Base-by-base conservation (phyloP, 2,329 filamentous ascomycete genomes). In the Calonectria honghensis region DNA sequence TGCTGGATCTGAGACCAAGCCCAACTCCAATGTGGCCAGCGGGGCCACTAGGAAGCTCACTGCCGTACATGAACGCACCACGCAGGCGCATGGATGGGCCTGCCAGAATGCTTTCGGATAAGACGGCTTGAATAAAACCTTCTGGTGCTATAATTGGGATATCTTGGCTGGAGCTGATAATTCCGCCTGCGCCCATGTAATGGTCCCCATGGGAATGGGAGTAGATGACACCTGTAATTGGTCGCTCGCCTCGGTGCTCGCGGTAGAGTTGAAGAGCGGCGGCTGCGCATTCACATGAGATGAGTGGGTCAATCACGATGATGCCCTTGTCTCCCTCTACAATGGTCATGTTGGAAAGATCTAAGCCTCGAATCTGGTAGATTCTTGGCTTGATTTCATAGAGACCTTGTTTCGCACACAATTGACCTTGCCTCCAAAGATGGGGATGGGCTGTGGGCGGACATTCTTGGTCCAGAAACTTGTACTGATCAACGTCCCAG, bases 31-130 rank as follows among this genome's bases (percentile, higher is more conserved):
- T 83, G 45, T 87, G 84, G 0, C 82, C 85, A 0, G 65, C 70
- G 0, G 85, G 79, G 0, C 73, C 74, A 6, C 78, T 77, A 0
- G 78, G 74, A 0, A 88, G 76, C 0, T 77, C 74, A 31, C 74
- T 76, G 1, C 86, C 86, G 73, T 86, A 88, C 85, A 87, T 88
- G 71, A 81, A 86, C 2, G 78, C 80, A 0, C 82, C 82, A 4
- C 86, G 82, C 4, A 81, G 79, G n/a, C 77, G 65, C 86, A 88
- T 88, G 6, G 85, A 83, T 0, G 81, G 76, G 1, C 86, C 86
- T 1, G 82, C 83, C 45, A 83, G 80, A 35, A 87, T 80, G 72
- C 84, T 87, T 75, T 88, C 86, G 51, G 81, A 83, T 9, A 85
- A 75, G 13, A 82, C 82, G 4, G 83, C 80, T 45, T 86, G 83